phyloP scores from a whole-genome alignment of 1,284 basidiomycete species.

The Omphalotus olearius region DNA sequence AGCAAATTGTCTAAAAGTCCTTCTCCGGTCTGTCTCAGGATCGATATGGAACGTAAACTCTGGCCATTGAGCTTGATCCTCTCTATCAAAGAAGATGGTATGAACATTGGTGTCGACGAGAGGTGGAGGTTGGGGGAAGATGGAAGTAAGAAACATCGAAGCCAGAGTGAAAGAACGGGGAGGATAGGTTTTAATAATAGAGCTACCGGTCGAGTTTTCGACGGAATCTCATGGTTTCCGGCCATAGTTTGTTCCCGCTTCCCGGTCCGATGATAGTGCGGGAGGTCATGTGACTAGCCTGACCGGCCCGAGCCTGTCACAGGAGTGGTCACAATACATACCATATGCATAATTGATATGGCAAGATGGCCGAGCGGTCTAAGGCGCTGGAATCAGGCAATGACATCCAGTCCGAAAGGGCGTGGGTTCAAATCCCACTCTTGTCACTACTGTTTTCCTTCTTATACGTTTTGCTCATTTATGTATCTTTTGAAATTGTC shows the following conservation, averaged over 20 bases:
- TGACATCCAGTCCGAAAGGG: conserved; percentile 25
- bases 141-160: conserved; percentile 39
- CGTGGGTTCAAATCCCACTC: conserved; percentile 40
- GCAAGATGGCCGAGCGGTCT: conserved; percentile 78
- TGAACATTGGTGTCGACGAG: conserved; percentile 51
- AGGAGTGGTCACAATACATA: too few species aligned
- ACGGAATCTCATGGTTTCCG: background rate
- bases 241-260: background rate
- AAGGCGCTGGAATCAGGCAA: conserved; percentile 46
- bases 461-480: too few species aligned
- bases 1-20: conserved; percentile 44
- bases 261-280: too few species aligned
- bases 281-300: too few species aligned
- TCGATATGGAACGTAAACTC: conserved; percentile 59
- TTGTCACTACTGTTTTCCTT: background rate
- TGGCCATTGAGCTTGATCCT: conserved; percentile 45
- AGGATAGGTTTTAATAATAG: background rate
- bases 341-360: too few species aligned
- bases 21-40: conserved; percentile 41
- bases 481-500: too few species aligned
- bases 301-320: too few species aligned
- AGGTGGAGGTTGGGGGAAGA: conserved; percentile 34
- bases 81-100: conserved; percentile 50
- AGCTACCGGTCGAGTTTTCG: background rate
- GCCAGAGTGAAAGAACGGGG: too few species aligned